A percentile compares a stretch with the other conserved stretches of the same genome.
These are phyloP conservation scores for Taxawa tesnikishii DNA, from an alignment of 2,329 filamentous ascomycete species.

Conservation along the genomic window DNA sequence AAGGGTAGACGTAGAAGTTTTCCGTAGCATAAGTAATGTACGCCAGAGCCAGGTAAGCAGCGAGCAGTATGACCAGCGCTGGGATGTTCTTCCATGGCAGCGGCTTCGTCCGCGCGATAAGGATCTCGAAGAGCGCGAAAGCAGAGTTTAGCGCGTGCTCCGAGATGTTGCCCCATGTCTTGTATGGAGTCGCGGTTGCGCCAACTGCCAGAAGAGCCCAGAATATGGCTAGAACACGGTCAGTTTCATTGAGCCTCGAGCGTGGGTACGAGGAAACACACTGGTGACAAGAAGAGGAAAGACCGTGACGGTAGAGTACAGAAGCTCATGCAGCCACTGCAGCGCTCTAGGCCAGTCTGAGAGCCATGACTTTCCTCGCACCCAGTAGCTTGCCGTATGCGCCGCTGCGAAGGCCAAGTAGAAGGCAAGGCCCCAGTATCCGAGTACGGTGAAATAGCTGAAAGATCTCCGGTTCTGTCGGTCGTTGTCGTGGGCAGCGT, in stretches of 20 bases:
- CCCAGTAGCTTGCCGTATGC: conserved; percentile 56
- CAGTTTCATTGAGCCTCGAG: background rate
- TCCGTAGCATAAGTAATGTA: conserved; percentile 60
- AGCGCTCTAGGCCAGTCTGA: conserved; percentile 23
- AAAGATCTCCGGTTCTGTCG: conserved; percentile 44
- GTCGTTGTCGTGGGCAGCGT: conserved; percentile 42
- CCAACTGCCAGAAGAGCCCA: conserved; percentile 26
- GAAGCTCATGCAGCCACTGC: conserved; percentile 26
- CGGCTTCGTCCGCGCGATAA: conserved; percentile 52
- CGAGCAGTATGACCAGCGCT: conserved; percentile 57
- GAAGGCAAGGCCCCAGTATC: conserved; percentile 72
- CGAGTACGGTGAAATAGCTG: conserved; percentile 72
- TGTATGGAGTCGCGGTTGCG: conserved; percentile 22
- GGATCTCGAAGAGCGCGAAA: conserved; percentile 65
- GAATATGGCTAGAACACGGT: conserved; percentile 22
- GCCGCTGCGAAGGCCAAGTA: conserved; percentile 58
- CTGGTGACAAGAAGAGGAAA: conserved; percentile 32
- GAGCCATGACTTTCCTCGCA: conserved; percentile 23
- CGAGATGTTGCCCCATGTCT: conserved; percentile 49
- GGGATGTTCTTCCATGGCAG: conserved; percentile 54
- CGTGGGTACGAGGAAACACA: conserved; percentile 14
- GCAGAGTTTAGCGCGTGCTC: conserved; percentile 63
- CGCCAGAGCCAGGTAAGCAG: conserved; percentile 59
- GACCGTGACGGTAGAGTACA: conserved; percentile 29
- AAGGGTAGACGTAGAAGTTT: conserved; percentile 64